A percentile compares a stretch with the other conserved stretches of the same genome.
These are phyloP conservation scores for Plasmodium fragile DNA, from an alignment of 169 alveolate species.

Conservation along the genomic window DNA sequence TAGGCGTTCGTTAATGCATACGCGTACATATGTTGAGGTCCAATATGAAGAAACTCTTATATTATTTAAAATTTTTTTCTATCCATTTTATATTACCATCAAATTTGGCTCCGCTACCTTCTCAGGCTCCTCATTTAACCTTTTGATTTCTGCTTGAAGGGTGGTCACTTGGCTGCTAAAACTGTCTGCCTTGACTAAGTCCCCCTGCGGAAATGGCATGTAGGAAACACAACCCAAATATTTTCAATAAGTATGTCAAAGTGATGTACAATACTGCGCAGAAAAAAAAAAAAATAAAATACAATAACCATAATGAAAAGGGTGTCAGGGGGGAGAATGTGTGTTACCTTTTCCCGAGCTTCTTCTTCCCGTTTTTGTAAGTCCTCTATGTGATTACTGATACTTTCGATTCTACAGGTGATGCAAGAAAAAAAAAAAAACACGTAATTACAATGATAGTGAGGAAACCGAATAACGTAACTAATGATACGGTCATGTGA, in stretches of 20 bases:
- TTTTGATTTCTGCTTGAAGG: constrained; percentile 77
- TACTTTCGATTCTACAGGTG: constrained; percentile 74
- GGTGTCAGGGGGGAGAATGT: background rate
- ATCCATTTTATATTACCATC: constrained; percentile 30
- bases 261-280: background rate
- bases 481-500: background rate
- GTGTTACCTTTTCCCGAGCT: constrained; percentile 79
- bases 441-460: background rate
- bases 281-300: too few species aligned
- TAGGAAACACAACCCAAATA: background rate
- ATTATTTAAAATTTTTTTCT: background rate
- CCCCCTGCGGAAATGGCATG: constrained; percentile 72
- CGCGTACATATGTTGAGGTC: constrained; percentile 3
- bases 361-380: constrained; percentile 80
- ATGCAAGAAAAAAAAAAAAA: background rate
- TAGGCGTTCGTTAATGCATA: background rate
- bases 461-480: constrained; percentile 1
- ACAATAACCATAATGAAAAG: background rate
- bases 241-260: background rate
- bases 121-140: constrained; percentile 48
- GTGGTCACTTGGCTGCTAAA: constrained; percentile 79
- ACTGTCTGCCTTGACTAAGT: constrained; percentile 79
- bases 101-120: constrained; percentile 18
- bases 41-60: background rate
- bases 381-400: constrained; percentile 79